A percentile compares a stretch with the other conserved stretches of the same genome.
These are phyloP conservation scores for Trapa incisa DNA, from an alignment of 345 rosid species.

Conservation along the genomic window DNA sequence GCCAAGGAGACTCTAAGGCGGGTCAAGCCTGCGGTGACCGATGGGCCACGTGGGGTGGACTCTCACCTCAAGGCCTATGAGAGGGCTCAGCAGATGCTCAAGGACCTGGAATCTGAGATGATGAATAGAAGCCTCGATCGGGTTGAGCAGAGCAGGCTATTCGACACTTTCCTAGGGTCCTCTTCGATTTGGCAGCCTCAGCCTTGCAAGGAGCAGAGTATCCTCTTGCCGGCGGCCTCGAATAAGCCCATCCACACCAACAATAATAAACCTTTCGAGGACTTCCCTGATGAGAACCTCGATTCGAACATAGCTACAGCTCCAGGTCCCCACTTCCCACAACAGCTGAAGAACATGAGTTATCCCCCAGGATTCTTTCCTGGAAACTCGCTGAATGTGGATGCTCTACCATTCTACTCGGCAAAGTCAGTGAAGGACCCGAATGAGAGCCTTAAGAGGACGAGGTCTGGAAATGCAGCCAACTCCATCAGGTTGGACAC, in stretches of 20 bases:
- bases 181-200: slow-evolving; percentile 98
- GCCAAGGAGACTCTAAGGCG: slow-evolving; percentile 67
- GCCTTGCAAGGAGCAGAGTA: slow-evolving; percentile 56
- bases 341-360: slow-evolving; percentile 20
- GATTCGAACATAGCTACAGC: slow-evolving; percentile 22
- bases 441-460: slow-evolving; percentile 70
- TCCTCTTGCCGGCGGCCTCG: background rate
- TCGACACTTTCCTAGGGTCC: slow-evolving; percentile 78
- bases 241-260: background rate
- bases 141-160: slow-evolving; percentile 67
- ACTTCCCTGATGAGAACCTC: slow-evolving; percentile 34
- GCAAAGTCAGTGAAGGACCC: slow-evolving; percentile 30
- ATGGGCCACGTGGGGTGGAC: slow-evolving; percentile 91
- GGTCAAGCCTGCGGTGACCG: slow-evolving; percentile 62
- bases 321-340: background rate
- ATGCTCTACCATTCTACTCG: slow-evolving; percentile 57
- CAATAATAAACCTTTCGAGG: slow-evolving; percentile 6
- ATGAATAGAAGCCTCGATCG: slow-evolving; percentile 62
- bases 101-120: slow-evolving; percentile 73
- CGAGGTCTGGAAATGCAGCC: slow-evolving; percentile 61
- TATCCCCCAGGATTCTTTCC: slow-evolving; percentile 11
- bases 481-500: slow-evolving; percentile 17
- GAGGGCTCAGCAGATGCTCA: slow-evolving; percentile 94
- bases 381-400: slow-evolving; percentile 36
- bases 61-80: slow-evolving; percentile 95